Base-by-base conservation (phyloP, 192 early-diverging fungal species). In the Entophlyctis helioformis region DNA sequence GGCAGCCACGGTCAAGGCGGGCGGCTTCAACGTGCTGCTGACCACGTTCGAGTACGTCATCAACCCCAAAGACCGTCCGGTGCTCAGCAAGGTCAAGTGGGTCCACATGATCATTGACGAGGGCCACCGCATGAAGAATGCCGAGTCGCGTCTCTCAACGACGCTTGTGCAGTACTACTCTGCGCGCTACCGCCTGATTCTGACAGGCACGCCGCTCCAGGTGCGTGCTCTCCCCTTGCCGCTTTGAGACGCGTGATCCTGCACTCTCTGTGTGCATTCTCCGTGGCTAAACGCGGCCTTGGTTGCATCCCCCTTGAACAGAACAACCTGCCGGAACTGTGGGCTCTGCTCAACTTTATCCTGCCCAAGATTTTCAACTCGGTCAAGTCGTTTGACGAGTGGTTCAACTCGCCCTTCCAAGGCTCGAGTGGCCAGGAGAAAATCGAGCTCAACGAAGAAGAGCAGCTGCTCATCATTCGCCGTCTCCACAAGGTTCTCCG, bases 61-160 rank as follows among this genome's bases (percentile, higher is more conserved):
- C 68, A n/a, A n/a, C n/a, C n/a, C n/a, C n/a, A 85, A 84, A 53
- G 91, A 96, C 51, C 79, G 83, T 39, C 75, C 85, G 1, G 57
- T 89, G n/a, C 67, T 96, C 18, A 70, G 77, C 53, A 90, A 87
- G 60, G 72, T 89, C 51, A 91, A 89, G 60, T 98, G 96, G 96
- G 77, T 96, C 11, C 84, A 96, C 67, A 84, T 94, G 75, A 95
- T 98, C 56, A 89, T 96, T 51, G 96, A 98, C 56, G 96, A 98
- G 61, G 96, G 96, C 48, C 96, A 98, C 63, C 85, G 96, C 46
- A 90, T 98, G 87, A 98, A 98, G 69, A 98, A 96, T 58, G 62
- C 83, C 33, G 67, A 88, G 28, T 87, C 87, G 16, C 91, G 89
- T 53, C 72, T 98, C 26, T 83, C 86, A 18, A 62, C 66, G 10